Evolutionary conservation across 345 rosid species (phyloP).

Genomic region (Orychophragmus violaceus): DNA sequence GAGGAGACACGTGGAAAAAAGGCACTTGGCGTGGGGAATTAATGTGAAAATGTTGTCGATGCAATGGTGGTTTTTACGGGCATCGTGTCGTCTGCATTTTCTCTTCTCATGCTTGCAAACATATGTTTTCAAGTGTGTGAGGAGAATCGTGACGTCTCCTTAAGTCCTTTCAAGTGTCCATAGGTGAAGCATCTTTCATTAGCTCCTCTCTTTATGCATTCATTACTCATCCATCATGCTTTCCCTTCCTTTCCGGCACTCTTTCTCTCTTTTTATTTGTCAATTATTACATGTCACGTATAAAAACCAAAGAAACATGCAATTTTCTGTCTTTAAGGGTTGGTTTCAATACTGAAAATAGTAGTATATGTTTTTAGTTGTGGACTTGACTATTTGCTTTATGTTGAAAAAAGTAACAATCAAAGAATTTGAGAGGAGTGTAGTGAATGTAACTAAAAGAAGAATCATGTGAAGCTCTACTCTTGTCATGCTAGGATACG

Average conservation of each 20-base stretch:
- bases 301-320: not conserved
- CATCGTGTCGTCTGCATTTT: constrained; percentile 18
- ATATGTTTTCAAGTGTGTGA: constrained; percentile 17
- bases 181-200: constrained; percentile 32
- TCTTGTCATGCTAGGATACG: not conserved
- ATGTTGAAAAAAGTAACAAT: not conserved
- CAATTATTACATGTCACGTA: constrained; percentile 2
- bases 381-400: not conserved
- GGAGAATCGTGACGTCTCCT: constrained; percentile 30
- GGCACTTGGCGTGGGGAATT: constrained; percentile 34
- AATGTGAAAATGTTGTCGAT: constrained; percentile 21
- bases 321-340: no score
- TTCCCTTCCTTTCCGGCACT: not conserved
- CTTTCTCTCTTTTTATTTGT: no score
- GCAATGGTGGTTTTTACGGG: constrained; percentile 1
- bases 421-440: not conserved
- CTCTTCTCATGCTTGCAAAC: constrained; percentile 29
- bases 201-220: constrained; percentile 32
- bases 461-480: not conserved
- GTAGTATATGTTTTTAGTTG: no score
- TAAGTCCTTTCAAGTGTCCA: not conserved
- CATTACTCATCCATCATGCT: constrained; percentile 30
- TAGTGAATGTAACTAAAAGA: not conserved
- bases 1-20: constrained; percentile 35
- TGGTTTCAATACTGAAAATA: no score